A percentile compares a stretch with the other conserved stretches of the same genome.
Conservation (phyloP, 2,329 filamentous ascomycete species). For the Penicillium vulpinum region DNA sequence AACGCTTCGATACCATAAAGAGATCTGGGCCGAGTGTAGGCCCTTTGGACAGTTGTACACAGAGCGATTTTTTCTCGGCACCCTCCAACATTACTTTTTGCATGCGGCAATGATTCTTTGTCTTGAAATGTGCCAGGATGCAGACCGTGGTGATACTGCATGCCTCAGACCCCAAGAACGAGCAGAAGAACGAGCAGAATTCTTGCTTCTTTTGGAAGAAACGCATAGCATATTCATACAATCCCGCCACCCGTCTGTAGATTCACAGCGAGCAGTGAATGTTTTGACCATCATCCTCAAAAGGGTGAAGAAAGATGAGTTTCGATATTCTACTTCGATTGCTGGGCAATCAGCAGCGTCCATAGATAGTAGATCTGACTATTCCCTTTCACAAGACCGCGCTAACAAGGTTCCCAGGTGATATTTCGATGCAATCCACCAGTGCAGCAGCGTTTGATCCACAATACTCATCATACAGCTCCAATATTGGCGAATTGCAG, state of each 20-base stretch:
- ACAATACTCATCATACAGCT: background rate
- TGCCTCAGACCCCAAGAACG: constrained; percentile 2
- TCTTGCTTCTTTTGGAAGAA: constrained; percentile 26
- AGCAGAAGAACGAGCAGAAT: constrained; percentile 19
- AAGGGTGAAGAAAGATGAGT: constrained; percentile 16
- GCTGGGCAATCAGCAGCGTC: background rate
- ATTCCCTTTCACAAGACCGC: background rate
- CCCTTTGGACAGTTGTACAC: constrained; percentile 56
- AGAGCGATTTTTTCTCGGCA: constrained; percentile 59
- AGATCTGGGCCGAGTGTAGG: constrained; percentile 52
- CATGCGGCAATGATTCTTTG: constrained; percentile 63
- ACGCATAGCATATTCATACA: constrained; percentile 32
- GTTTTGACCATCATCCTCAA: constrained; percentile 33
- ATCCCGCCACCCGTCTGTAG: constrained; percentile 23
- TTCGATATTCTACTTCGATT: constrained; percentile 1
- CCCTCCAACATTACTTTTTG: constrained; percentile 60
- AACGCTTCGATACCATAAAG: constrained; percentile 52
- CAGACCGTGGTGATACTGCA: constrained; percentile 10
- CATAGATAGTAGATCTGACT: background rate
- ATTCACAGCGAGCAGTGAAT: constrained; percentile 30
- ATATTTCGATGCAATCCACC: background rate
- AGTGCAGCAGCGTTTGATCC: background rate
- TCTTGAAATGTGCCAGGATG: constrained; percentile 40
- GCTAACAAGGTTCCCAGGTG: constrained; percentile 5
- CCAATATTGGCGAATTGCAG: background rate